Conservation (phyloP, 306 rosid genomes). For the Medicago arabica region DNA sequence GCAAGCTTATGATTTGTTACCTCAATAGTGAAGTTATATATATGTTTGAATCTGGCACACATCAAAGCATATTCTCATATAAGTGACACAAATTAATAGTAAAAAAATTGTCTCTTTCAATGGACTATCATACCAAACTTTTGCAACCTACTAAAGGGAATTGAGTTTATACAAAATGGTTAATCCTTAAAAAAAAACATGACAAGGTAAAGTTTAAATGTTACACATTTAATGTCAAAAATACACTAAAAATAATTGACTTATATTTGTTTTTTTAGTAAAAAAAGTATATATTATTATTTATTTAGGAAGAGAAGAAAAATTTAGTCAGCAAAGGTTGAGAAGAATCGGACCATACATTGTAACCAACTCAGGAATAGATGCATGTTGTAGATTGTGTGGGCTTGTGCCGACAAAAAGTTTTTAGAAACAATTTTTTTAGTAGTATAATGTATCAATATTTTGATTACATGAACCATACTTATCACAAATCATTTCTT, state of each 20-base stretch:
- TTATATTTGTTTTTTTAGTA: neutral
- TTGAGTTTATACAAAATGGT: neutral
- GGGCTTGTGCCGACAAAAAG: too few relatives aligned
- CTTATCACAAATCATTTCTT: too few relatives aligned
- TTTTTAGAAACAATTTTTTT: too few relatives aligned
- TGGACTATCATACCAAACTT: neutral
- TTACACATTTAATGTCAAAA: neutral
- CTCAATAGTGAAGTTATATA: conserved; percentile 5
- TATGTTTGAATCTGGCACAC: conserved; percentile 8
- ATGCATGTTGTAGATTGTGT: too few relatives aligned
- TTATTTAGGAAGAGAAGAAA: too few relatives aligned
- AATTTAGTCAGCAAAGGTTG: too few relatives aligned
- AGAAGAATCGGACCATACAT: too few relatives aligned
- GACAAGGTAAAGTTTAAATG: neutral
- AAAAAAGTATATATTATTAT: neutral
- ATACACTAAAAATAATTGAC: neutral
- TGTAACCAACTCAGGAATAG: too few relatives aligned
- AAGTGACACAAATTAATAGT: conserved; percentile 2
- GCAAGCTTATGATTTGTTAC: conserved; percentile 28
- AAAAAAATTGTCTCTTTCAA: neutral
- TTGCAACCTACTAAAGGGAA: conserved; percentile 18
- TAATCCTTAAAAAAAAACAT: neutral
- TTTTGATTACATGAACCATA: too few relatives aligned
- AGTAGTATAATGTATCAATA: too few relatives aligned
- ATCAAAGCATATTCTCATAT: conserved; percentile 3